Conservation (phyloP, 306 rosid species). For the Hippophae tibetana region DNA sequence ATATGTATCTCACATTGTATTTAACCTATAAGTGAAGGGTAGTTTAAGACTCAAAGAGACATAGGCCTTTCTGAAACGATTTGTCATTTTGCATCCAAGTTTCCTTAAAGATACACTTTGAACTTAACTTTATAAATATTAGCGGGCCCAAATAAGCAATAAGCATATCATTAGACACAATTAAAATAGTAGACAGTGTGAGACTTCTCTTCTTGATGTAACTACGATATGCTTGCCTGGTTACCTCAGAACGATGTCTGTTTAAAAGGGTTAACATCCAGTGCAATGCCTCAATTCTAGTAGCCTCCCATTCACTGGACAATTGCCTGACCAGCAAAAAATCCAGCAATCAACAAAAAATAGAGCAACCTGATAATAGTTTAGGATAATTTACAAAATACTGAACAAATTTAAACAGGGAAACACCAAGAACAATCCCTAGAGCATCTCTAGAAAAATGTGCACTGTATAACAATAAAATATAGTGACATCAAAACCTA, state of each 20-base stretch:
- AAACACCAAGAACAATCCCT: slow-evolving; percentile 15
- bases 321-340: slow-evolving; percentile 65
- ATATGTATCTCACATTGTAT: background rate
- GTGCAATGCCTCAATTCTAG: slow-evolving; percentile 89
- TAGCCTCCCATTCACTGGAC: slow-evolving; percentile 88
- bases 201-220: no score
- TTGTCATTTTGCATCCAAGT: background rate
- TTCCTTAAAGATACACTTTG: no score
- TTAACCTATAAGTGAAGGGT: no score
- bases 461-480: slow-evolving; percentile 6
- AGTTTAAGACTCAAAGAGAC: no score
- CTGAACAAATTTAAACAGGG: slow-evolving; percentile 10
- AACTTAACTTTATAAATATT: background rate
- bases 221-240: background rate
- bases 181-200: background rate
- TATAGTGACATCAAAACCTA: slow-evolving; percentile 27
- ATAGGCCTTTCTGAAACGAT: no score
- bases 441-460: slow-evolving; percentile 15
- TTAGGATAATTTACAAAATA: background rate
- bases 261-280: slow-evolving; percentile 86
- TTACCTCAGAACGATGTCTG: slow-evolving; percentile 76
- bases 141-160: slow-evolving; percentile 1
- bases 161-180: background rate
- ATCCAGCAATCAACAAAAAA: slow-evolving; percentile 25
- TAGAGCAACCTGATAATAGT: background rate